Percentiles rank a stretch among this genome's conserved stretches.
These are phyloP conservation scores for Pugionium cornutum DNA, from an alignment of 345 rosid species.

Conservation along the genomic window DNA sequence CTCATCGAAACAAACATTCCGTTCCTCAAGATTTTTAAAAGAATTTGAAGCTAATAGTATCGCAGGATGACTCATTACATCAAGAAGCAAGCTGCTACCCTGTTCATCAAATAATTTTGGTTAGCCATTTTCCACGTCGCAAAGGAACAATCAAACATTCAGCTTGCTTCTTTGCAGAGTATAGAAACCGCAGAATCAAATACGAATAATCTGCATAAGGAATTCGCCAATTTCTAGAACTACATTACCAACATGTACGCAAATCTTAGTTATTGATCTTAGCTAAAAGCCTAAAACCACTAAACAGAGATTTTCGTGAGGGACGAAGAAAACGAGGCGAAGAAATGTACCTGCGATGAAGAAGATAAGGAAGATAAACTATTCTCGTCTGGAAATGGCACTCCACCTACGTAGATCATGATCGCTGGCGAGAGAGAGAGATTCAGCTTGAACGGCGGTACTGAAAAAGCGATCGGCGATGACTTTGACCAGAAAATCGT, in stretches of 20 bases:
- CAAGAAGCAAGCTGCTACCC: constrained; percentile 49
- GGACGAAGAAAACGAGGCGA: constrained; percentile 5
- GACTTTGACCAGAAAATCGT: constrained; percentile 20
- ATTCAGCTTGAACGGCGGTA: constrained; percentile 20
- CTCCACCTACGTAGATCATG: constrained; percentile 50
- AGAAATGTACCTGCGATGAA: constrained; percentile 35
- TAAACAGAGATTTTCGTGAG: constrained; percentile 22
- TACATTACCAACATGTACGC: constrained; percentile 3
- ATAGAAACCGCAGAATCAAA: neutral
- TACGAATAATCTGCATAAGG: neutral
- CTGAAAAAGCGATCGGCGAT: constrained; percentile 23
- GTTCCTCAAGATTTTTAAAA: constrained; percentile 55
- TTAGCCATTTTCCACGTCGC: constrained; percentile 6
- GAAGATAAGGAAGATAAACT: constrained; percentile 32
- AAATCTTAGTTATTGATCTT: neutral
- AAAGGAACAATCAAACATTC: neutral
- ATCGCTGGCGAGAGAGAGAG: constrained; percentile 19
- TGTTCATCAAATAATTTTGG: constrained; percentile 33
- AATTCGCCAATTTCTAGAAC: neutral
- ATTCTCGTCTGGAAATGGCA: constrained; percentile 20
- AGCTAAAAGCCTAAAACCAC: constrained; percentile 1
- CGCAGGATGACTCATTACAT: constrained; percentile 63
- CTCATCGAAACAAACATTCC: constrained; percentile 38
- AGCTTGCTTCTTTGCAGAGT: neutral
- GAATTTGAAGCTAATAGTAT: constrained; percentile 51